Conservation (phyloP, 176 grass and related monocot genomes). For the Tillandsia leiboldiana region DNA sequence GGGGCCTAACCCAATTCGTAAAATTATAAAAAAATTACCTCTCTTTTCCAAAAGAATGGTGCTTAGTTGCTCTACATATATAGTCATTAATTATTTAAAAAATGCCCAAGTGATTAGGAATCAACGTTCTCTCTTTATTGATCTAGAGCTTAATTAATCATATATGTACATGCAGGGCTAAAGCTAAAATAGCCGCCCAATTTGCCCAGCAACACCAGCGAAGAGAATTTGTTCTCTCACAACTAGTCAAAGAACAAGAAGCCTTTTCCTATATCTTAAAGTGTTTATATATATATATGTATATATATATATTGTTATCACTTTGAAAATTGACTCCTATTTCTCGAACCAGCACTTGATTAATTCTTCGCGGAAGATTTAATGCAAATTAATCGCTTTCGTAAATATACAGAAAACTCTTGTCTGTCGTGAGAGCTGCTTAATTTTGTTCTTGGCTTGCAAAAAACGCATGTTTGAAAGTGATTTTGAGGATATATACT, state of each 20-base stretch:
- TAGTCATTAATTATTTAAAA: too few species aligned
- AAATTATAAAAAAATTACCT: not conserved
- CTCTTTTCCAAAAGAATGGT: not conserved
- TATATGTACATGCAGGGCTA: not conserved
- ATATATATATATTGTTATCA: not conserved
- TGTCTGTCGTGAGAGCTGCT: too few species aligned
- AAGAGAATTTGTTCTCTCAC: too few species aligned
- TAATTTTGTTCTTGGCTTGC: too few species aligned
- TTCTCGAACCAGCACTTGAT: not conserved
- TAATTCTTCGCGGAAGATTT: too few species aligned
- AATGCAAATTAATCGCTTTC: too few species aligned
- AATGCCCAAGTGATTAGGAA: too few species aligned
- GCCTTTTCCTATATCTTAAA: not conserved
- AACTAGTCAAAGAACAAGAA: not conserved
- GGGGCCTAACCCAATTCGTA: not conserved
- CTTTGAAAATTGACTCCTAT: not conserved
- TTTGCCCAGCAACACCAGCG: not conserved
- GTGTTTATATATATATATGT: not conserved
- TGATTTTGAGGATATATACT: too few species aligned
- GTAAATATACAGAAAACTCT: too few species aligned
- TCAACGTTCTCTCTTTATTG: too few species aligned
- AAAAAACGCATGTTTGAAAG: too few species aligned
- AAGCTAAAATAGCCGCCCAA: not conserved
- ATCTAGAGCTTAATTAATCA: not conserved
- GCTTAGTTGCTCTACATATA: not conserved